phyloP scores from a whole-genome alignment of 2,329 filamentous ascomycete genomes.

The Penicillium sp. region DNA sequence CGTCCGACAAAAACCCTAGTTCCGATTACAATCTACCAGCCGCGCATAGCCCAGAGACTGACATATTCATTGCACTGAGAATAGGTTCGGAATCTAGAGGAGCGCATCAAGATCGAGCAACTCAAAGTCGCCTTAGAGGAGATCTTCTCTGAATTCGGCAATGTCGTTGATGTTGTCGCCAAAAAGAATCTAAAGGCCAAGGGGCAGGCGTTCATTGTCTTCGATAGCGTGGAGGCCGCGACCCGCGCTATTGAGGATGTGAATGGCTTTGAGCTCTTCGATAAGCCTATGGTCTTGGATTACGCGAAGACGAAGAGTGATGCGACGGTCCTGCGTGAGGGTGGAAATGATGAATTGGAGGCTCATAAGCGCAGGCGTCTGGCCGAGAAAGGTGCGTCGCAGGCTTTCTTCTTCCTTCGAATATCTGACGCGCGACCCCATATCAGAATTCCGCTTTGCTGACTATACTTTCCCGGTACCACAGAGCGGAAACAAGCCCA shows the following conservation, averaged over 20 bases:
- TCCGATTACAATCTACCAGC: conserved; percentile 14
- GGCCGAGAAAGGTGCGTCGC: conserved; percentile 79
- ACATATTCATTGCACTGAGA: conserved; percentile 9
- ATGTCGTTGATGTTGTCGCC: conserved; percentile 78
- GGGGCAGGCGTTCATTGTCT: conserved; percentile 94
- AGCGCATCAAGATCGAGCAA: conserved; percentile 79
- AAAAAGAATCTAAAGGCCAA: conserved; percentile 91
- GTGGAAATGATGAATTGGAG: conserved; percentile 80
- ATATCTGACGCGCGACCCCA: not conserved
- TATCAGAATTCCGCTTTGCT: not conserved
- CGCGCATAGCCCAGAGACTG: conserved; percentile 15
- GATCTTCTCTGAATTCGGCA: conserved; percentile 88
- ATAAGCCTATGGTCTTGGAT: conserved; percentile 83
- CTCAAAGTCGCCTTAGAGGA: conserved; percentile 72
- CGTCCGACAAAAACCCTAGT: conserved; percentile 15
- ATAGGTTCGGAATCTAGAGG: conserved; percentile 80
- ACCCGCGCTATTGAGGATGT: conserved; percentile 81
- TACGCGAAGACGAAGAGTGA: conserved; percentile 84
- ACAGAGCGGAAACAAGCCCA: conserved; percentile 76
- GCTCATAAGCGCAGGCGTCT: conserved; percentile 79
- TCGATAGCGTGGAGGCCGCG: conserved; percentile 78
- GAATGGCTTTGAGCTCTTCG: conserved; percentile 90
- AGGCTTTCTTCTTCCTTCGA: not conserved
- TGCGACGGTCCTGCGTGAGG: conserved; percentile 75
- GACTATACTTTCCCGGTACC: not conserved